Percentiles rank a stretch among this genome's conserved stretches.
These are phyloP conservation scores for Suillus clintonianus DNA, from an alignment of 768 basidiomycete species.

Conservation along the genomic window DNA sequence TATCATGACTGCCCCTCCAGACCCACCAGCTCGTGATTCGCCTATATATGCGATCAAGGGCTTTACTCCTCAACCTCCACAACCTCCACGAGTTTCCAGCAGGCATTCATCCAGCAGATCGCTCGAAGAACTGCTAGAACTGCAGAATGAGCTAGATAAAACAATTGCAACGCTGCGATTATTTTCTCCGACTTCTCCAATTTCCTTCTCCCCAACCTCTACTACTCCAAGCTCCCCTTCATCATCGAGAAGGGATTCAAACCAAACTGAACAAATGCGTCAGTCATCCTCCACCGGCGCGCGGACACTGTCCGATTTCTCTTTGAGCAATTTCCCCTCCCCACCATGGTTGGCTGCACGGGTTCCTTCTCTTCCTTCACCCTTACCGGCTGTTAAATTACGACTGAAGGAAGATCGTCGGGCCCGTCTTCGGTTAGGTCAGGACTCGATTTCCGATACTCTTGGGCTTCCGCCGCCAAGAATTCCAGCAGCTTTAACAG, in stretches of 20 bases:
- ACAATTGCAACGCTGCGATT: slow-evolving; percentile 60
- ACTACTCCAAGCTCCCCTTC: slow-evolving; percentile 32
- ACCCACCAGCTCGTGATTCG: slow-evolving; percentile 30
- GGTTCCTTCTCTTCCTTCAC: slow-evolving; percentile 19
- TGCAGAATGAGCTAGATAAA: slow-evolving; percentile 64
- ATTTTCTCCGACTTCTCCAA: slow-evolving; percentile 33
- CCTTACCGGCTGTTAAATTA: slow-evolving; percentile 10
- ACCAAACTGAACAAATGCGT: slow-evolving; percentile 10
- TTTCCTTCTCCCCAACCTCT: not conserved
- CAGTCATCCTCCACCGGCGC: slow-evolving; percentile 26
- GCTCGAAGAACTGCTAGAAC: slow-evolving; percentile 54
- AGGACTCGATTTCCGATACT: not conserved
- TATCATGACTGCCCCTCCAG: slow-evolving; percentile 1
- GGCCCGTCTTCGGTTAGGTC: slow-evolving; percentile 9
- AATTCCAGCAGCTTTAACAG: slow-evolving; percentile 24
- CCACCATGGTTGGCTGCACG: slow-evolving; percentile 46
- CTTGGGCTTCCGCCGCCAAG: slow-evolving; percentile 17
- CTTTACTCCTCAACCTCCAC: slow-evolving; percentile 23
- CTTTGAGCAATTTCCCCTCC: slow-evolving; percentile 68
- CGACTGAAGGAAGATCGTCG: slow-evolving; percentile 26
- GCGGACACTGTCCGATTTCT: slow-evolving; percentile 51
- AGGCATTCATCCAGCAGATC: slow-evolving; percentile 33
- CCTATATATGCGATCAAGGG: slow-evolving; percentile 50
- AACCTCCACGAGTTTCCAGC: slow-evolving; percentile 6
- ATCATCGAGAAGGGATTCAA: slow-evolving; percentile 29